A percentile compares a stretch with the other conserved stretches of the same genome.
phyloP scores from a whole-genome alignment of 2,329 filamentous ascomycete genomes.

The Bipolaris cookei region DNA sequence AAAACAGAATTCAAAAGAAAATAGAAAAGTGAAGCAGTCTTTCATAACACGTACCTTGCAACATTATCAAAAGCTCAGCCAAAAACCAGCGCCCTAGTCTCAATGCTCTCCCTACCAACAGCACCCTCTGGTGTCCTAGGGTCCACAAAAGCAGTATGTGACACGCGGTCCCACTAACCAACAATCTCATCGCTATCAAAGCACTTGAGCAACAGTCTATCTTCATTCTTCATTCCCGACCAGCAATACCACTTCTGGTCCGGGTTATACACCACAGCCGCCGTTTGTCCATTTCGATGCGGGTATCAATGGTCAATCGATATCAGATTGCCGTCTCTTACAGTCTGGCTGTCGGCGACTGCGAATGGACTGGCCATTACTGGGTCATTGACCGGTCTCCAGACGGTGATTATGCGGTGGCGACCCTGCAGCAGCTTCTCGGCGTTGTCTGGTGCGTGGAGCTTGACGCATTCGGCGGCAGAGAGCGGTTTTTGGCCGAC shows the following conservation, averaged over 20 bases:
- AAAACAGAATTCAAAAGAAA: background rate
- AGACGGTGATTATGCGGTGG: slow-evolving; percentile 87
- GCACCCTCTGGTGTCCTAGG: slow-evolving; percentile 73
- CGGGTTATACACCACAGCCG: slow-evolving; percentile 67
- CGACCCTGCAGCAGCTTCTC: slow-evolving; percentile 69
- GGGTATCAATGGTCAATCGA: slow-evolving; percentile 77
- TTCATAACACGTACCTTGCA: background rate
- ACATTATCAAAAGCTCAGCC: slow-evolving; percentile 49
- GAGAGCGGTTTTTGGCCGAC: slow-evolving; percentile 80
- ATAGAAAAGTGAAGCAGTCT: background rate
- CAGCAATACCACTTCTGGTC: slow-evolving; percentile 79
- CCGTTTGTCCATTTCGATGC: slow-evolving; percentile 74
- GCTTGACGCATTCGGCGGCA: slow-evolving; percentile 69
- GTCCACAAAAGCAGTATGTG: slow-evolving; percentile 70
- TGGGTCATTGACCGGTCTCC: slow-evolving; percentile 69
- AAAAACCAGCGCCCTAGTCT: slow-evolving; percentile 86
- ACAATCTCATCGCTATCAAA: slow-evolving; percentile 67
- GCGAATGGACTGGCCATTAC: slow-evolving; percentile 64
- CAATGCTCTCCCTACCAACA: slow-evolving; percentile 82
- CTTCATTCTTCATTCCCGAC: slow-evolving; percentile 75
- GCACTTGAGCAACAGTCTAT: slow-evolving; percentile 79
- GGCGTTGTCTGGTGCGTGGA: slow-evolving; percentile 72
- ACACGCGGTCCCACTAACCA: slow-evolving; percentile 54
- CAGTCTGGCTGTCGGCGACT: slow-evolving; percentile 62
- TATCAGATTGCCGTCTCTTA: slow-evolving; percentile 69